These are phyloP conservation scores for Lyophyllum semitale DNA, from an alignment of 768 basidiomycete genomes.

Conservation along the genomic window DNA sequence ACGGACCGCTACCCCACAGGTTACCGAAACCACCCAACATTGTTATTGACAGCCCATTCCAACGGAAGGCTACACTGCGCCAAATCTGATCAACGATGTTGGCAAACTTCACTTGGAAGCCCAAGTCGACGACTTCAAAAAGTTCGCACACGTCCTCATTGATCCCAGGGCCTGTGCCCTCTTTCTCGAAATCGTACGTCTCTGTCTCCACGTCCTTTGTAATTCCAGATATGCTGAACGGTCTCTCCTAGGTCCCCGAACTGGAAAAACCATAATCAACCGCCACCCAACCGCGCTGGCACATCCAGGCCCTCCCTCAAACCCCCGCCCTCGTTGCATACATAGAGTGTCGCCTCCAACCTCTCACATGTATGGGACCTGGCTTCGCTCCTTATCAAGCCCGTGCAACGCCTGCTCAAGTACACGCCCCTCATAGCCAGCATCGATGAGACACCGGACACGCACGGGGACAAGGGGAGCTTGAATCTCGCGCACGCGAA, in stretches of 20 bases:
- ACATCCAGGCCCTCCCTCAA: conserved; percentile 48
- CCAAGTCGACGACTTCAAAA: too few species aligned
- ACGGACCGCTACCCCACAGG: too few species aligned
- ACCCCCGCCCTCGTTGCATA: conserved; percentile 67
- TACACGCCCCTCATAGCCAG: conserved; percentile 89
- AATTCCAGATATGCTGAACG: conserved; percentile 7
- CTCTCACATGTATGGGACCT: conserved; percentile 92
- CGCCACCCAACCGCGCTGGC: conserved; percentile 74
- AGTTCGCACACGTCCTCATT: too few species aligned
- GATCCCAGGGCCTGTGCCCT: conserved; percentile 74
- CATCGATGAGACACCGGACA: conserved; percentile 70
- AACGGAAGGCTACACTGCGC: too few species aligned
- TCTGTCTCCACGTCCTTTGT: conserved; percentile 6
- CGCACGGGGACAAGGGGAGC: conserved; percentile 65
- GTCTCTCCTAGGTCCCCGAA: conserved; percentile 57
- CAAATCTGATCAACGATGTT: too few species aligned
- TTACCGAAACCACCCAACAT: too few species aligned
- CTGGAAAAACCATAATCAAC: conserved; percentile 80
- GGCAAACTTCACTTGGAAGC: too few species aligned
- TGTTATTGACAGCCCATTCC: too few species aligned
- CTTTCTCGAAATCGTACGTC: conserved; percentile 63
- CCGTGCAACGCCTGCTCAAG: conserved; percentile 93
- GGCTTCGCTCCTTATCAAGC: conserved; percentile 92
- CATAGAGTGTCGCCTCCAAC: conserved; percentile 64
- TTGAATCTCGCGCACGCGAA: conserved; percentile 52